Evolutionary conservation across 2,329 filamentous ascomycete species (phyloP).

Genomic region (Blumeriella jaapii): DNA sequence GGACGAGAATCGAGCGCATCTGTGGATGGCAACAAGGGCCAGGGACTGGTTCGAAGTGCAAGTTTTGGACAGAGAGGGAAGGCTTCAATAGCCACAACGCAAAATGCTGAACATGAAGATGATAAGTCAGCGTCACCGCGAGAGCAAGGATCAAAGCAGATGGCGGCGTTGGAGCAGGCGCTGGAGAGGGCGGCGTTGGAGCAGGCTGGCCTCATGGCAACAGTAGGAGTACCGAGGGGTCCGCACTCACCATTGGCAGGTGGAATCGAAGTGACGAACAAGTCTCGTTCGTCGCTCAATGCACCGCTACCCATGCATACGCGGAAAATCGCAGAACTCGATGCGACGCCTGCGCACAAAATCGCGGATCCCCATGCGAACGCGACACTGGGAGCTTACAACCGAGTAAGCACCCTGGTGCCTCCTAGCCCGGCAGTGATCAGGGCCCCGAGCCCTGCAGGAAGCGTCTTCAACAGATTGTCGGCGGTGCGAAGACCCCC

Average conservation of each 20-base stretch:
- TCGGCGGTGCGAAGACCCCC: constrained; percentile 56
- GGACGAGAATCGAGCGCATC: constrained; percentile 23
- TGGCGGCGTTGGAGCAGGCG: constrained; percentile 30
- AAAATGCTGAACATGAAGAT: constrained; percentile 18
- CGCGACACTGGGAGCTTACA: constrained; percentile 39
- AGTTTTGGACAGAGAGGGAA: constrained; percentile 50
- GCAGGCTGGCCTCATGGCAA: too few relatives aligned
- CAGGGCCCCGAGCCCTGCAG: constrained; percentile 17
- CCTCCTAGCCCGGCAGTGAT: constrained; percentile 7
- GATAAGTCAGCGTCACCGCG: constrained; percentile 18
- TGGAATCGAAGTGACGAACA: constrained; percentile 23
- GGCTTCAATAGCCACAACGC: constrained; percentile 42
- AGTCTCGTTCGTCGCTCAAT: constrained; percentile 19
- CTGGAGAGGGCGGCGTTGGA: too few relatives aligned
- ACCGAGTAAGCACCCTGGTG: constrained; percentile 30
- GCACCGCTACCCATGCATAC: constrained; percentile 17
- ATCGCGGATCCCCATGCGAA: constrained; percentile 31
- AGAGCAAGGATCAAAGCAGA: constrained; percentile 24
- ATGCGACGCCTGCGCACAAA: constrained; percentile 5
- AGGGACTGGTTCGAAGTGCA: constrained; percentile 46
- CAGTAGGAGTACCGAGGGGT: too few relatives aligned
- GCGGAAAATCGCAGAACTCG: constrained; percentile 12
- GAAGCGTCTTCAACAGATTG: constrained; percentile 30
- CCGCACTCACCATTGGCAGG: constrained; percentile 22
- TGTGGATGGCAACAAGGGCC: constrained; percentile 33